phyloP scores from a whole-genome alignment of 768 basidiomycete genomes.

The Xerocomus brunneocitrinus region DNA sequence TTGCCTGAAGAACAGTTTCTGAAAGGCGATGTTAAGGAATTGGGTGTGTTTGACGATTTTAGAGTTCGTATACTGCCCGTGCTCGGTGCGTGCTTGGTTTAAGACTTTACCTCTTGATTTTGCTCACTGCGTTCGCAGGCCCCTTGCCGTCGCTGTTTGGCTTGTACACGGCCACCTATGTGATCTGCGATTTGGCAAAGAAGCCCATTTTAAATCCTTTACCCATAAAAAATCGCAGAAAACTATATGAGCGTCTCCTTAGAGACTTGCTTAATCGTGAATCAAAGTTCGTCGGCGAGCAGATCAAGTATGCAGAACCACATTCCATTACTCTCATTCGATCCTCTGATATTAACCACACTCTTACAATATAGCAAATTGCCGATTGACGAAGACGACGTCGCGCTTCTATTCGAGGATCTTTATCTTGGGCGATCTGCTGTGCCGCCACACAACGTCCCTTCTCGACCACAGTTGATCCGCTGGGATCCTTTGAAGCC shows the following conservation, averaged over 20 bases:
- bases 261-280: constrained; percentile 76
- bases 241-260: constrained; percentile 76
- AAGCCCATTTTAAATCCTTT: constrained; percentile 81
- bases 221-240: constrained; percentile 79
- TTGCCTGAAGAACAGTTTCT: constrained; percentile 89
- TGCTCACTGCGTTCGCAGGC: constrained; percentile 11
- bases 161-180: constrained; percentile 82
- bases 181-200: constrained; percentile 79
- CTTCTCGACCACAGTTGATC: constrained; percentile 66
- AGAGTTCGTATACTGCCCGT: constrained; percentile 92
- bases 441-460: constrained; percentile 73
- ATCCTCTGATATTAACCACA: background rate
- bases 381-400: constrained; percentile 79
- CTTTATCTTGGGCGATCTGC: constrained; percentile 73
- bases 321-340: background rate
- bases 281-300: constrained; percentile 56
- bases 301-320: constrained; percentile 48
- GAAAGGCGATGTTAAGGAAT: constrained; percentile 84
- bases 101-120: background rate
- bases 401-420: constrained; percentile 83
- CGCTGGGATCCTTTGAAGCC: constrained; percentile 73
- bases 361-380: constrained; percentile 47
- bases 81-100: constrained; percentile 50
- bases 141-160: constrained; percentile 91
- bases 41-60: constrained; percentile 89